Evolutionary conservation across 2,329 filamentous ascomycete genomes (phyloP), one percentile per base, ranked within the genome.

Genomic region (Fusarium albidum): DNA sequence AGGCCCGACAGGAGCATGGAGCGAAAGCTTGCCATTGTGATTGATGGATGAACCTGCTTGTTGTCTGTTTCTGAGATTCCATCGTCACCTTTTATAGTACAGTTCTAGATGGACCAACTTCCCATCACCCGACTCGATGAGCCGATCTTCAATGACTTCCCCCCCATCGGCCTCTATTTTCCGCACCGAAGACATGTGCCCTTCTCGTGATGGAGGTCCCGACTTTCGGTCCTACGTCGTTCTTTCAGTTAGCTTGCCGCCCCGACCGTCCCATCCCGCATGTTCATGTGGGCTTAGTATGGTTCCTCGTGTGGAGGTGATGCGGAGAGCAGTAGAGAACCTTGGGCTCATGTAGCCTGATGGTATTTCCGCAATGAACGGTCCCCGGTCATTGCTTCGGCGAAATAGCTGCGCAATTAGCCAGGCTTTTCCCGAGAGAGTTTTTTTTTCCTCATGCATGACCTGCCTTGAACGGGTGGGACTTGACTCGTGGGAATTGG

Each of bases 1-100:
- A 72, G 64, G 57, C 69, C 62, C n/a, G 70, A 69, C 28, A 74
- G 52, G 40, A 91, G 45, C 28, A 66, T 40, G 38, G 63, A 66
- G 47, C 51, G 52, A 52, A 66, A 48, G 32, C 49, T 38, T 39
- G 63, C 61, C 63, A 66, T 66, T 56, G 38, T 61, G 29, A 51
- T 17, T 48, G 47, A 40, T 10, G 12, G 40, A 15, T 54, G 57
- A 39, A 50, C 33, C 41, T 59, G 38, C 54, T 35, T 50, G 40
- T 52, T 40, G 17, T 25, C 17, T n/a, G 5, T 3, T 8, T 9
- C 15, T 13, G 5, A 1, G 10, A 37, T 35, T 44, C 37, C 12
- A 35, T 26, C 14, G 18, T 33, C n/a, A 15, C 13, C 46, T 61
- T 61, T 51, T 61, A 62, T 61, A 61, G 21, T n/a, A 58, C 11